These are phyloP conservation scores for Arthromyces matolae DNA, from an alignment of 768 basidiomycete species.

Conservation along the genomic window DNA sequence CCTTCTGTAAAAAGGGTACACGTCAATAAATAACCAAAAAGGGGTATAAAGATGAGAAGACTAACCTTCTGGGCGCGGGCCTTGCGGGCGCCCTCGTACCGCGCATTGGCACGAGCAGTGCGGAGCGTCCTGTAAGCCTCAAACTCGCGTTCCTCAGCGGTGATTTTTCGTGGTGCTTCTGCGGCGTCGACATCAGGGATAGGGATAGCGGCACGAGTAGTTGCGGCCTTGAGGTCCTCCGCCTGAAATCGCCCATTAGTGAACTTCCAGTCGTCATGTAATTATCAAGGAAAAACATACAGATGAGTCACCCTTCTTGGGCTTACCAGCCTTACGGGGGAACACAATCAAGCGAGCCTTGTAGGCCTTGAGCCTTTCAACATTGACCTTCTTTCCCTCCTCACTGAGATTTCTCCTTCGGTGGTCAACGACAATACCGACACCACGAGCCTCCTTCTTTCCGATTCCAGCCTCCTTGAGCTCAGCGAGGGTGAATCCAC, in stretches of 20 bases:
- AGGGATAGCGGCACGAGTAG: slow-evolving; percentile 63
- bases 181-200: slow-evolving; percentile 64
- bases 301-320: slow-evolving; percentile 92
- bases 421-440: slow-evolving; percentile 97
- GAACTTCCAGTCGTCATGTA: background rate
- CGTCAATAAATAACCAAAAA: slow-evolving; percentile 13
- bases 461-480: slow-evolving; percentile 95
- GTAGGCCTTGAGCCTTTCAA: slow-evolving; percentile 92
- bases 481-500: slow-evolving; percentile 93
- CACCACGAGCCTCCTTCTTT: slow-evolving; percentile 85
- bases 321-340: slow-evolving; percentile 93
- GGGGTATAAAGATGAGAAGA: slow-evolving; percentile 9
- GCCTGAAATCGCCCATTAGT: slow-evolving; percentile 41
- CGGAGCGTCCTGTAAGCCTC: slow-evolving; percentile 89
- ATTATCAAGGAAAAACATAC: slow-evolving; percentile 43
- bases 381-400: slow-evolving; percentile 94
- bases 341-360: slow-evolving; percentile 91
- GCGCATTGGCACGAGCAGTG: slow-evolving; percentile 70
- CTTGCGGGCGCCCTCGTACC: slow-evolving; percentile 88
- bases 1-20: slow-evolving; percentile 48
- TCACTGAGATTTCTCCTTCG: slow-evolving; percentile 94
- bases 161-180: slow-evolving; percentile 92
- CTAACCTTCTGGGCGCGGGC: slow-evolving; percentile 80
- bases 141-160: slow-evolving; percentile 84
- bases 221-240: slow-evolving; percentile 76